A percentile compares a stretch with the other conserved stretches of the same genome.
Evolutionary conservation across 805 yeast genomes (phyloP).

Genomic region (Saccharomyces paradoxus): DNA sequence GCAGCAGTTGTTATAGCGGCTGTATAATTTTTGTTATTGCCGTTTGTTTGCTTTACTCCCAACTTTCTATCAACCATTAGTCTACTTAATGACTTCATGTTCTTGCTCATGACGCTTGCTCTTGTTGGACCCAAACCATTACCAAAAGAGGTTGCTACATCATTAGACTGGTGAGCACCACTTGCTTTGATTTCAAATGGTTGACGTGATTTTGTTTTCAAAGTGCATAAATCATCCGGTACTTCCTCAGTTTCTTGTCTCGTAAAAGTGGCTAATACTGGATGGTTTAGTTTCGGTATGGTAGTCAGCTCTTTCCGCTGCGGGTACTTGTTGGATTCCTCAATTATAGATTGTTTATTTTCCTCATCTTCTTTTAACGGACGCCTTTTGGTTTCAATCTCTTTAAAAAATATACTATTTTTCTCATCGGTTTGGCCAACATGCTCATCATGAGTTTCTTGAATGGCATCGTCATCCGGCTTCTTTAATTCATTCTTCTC

Average conservation of each 20-base stretch:
- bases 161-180: constrained; percentile 32
- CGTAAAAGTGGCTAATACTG: constrained; percentile 3
- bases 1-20: constrained; percentile 2
- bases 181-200: constrained; percentile 32
- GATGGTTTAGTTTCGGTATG: constrained; percentile 8
- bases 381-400: background rate
- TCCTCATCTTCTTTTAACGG: constrained; percentile 13
- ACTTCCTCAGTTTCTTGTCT: constrained; percentile 30
- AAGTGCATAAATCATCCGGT: constrained; percentile 24
- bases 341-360: constrained; percentile 27
- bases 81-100: constrained; percentile 23
- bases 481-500: background rate
- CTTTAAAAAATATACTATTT: background rate
- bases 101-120: constrained; percentile 28
- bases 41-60: constrained; percentile 29
- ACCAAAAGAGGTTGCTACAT: constrained; percentile 29
- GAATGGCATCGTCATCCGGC: background rate
- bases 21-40: background rate
- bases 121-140: constrained; percentile 31
- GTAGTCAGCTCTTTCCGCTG: constrained; percentile 28
- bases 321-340: constrained; percentile 36
- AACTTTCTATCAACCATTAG: constrained; percentile 27
- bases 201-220: constrained; percentile 17
- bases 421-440: background rate
- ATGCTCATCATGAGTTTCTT: background rate